Percentiles rank a stretch among this genome's conserved stretches.
Conservation (phyloP, 257 asterid genomes). For the Solanum sparsipilum region DNA sequence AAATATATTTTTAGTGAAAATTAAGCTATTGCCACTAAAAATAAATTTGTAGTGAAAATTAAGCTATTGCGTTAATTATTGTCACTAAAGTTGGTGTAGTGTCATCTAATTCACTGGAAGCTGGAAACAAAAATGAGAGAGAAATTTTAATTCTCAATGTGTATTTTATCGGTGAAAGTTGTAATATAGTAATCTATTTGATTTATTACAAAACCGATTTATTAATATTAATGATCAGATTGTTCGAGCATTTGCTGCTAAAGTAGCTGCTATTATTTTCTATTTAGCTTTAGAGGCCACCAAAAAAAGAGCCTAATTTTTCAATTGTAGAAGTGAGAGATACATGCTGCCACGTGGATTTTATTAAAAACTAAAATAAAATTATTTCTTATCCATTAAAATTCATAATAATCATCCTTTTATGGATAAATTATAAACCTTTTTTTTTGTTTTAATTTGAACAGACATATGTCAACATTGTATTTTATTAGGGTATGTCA, state of each 20-base stretch:
- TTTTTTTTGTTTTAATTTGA: too few species aligned
- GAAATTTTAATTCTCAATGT: not conserved
- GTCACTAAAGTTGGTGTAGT: not conserved
- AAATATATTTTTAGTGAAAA: too few species aligned
- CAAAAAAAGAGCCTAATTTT: too few species aligned
- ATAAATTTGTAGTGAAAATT: rapidly evolving
- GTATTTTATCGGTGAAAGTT: not conserved
- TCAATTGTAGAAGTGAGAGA: not conserved
- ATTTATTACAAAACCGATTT: not conserved
- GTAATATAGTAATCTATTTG: not conserved
- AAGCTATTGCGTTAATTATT: too few species aligned
- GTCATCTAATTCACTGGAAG: not conserved
- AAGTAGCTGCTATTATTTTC: not conserved
- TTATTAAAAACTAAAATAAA: too few species aligned
- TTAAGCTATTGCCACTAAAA: too few species aligned
- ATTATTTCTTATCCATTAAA: not conserved
- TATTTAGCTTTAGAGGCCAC: too few species aligned
- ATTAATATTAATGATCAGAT: not conserved
- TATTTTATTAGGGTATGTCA: too few species aligned
- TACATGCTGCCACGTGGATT: not conserved
- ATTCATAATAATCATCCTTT: not conserved
- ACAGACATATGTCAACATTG: too few species aligned
- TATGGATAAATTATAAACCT: too few species aligned
- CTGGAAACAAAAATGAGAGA: not conserved
- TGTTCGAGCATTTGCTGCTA: not conserved